Evolutionary conservation across 23 red algal species (phyloP).

Genomic region (Chondrus crispus): DNA sequence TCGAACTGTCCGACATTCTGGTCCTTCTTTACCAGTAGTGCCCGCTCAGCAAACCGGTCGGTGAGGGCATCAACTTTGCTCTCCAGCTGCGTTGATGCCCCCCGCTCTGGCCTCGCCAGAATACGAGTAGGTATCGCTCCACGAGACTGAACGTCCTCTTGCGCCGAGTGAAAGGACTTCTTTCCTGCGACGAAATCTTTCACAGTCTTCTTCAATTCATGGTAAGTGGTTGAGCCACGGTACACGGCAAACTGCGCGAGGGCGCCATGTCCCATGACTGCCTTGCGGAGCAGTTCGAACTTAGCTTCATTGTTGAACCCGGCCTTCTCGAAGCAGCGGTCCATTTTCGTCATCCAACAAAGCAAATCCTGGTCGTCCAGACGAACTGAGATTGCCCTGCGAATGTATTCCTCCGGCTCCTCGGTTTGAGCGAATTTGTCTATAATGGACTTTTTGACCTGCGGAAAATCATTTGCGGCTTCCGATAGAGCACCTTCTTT

Average conservation of each 20-base stretch:
- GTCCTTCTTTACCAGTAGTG: neutral
- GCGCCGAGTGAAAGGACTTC: neutral
- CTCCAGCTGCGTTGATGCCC: neutral
- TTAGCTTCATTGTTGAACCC: neutral
- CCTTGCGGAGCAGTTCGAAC: neutral
- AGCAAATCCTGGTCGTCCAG: neutral
- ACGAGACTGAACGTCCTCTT: neutral
- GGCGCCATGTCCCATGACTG: neutral
- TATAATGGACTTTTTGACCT: too few relatives aligned
- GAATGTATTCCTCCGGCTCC: neutral
- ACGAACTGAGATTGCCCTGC: neutral
- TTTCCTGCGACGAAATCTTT: neutral
- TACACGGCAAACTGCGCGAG: neutral
- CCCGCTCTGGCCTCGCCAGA: neutral
- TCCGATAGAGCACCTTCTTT: neutral
- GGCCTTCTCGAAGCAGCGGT: neutral
- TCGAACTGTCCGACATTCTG: neutral
- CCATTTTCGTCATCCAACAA: neutral
- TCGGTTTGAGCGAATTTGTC: too few relatives aligned
- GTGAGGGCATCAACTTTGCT: neutral
- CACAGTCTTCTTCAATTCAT: neutral
- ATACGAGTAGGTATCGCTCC: too few relatives aligned
- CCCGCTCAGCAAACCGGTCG: neutral
- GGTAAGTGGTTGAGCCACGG: neutral
- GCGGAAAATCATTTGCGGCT: neutral